These are phyloP conservation scores for Dendrobium catenatum DNA, from an alignment of 106 monocot genomes.

Conservation along the genomic window DNA sequence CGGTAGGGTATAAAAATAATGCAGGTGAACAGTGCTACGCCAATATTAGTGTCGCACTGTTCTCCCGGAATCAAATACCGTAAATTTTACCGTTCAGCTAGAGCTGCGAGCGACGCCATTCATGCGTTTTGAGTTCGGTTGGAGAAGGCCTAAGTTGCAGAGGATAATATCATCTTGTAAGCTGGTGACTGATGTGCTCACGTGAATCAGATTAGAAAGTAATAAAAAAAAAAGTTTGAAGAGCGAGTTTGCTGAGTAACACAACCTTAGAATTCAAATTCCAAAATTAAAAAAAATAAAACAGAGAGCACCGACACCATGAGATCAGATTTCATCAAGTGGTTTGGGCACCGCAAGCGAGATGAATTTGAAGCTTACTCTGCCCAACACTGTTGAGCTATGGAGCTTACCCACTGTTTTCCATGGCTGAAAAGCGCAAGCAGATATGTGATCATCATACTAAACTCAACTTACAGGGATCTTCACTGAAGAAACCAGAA, in stretches of 20 bases:
- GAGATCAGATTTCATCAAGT: neutral
- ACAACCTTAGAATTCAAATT: neutral
- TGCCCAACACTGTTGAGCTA: neutral
- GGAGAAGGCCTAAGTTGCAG: no score
- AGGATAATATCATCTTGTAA: no score
- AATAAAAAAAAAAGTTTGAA: neutral
- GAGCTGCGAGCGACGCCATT: no score
- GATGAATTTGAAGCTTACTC: neutral
- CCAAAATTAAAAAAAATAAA: neutral
- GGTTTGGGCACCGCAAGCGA: neutral
- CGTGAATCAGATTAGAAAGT: no score
- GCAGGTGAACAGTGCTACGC: no score
- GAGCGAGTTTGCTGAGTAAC: neutral
- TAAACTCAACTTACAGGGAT: neutral
- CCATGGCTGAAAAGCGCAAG: neutral
- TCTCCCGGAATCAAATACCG: no score
- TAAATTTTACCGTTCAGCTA: no score
- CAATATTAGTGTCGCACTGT: no score
- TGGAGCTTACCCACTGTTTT: neutral
- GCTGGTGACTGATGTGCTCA: no score
- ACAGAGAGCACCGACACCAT: neutral
- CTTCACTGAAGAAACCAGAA: neutral
- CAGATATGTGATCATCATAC: neutral
- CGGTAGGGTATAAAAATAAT: no score
- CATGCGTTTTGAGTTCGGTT: no score